Evolutionary conservation across 2,329 filamentous ascomycete genomes (phyloP).

Genomic region (Trichoderma harzianum): DNA sequence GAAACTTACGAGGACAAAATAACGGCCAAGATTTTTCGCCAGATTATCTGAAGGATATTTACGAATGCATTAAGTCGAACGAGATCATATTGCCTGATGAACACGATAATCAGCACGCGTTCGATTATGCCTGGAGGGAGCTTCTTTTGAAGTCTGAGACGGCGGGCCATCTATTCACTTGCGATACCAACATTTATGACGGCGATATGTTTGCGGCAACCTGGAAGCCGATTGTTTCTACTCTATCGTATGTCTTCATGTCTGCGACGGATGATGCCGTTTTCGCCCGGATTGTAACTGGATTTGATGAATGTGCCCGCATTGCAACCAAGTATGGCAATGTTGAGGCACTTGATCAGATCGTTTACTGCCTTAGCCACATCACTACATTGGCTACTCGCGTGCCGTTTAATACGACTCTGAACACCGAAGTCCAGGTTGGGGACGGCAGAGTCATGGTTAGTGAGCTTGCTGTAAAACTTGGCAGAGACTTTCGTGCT

Average conservation of each 20-base stretch:
- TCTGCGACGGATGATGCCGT: slow-evolving; percentile 95
- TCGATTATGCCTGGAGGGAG: slow-evolving; percentile 97
- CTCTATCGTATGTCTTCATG: slow-evolving; percentile 97
- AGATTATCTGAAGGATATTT: slow-evolving; percentile 82
- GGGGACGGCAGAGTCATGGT: slow-evolving; percentile 96
- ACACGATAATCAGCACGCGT: slow-evolving; percentile 93
- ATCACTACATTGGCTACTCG: slow-evolving; percentile 86
- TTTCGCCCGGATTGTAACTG: slow-evolving; percentile 87
- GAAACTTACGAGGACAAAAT: slow-evolving; percentile 89
- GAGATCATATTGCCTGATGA: slow-evolving; percentile 98
- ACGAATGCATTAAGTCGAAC: slow-evolving; percentile 83
- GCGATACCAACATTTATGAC: slow-evolving; percentile 91
- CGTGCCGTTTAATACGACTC: slow-evolving; percentile 70
- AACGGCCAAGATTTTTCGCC: slow-evolving; percentile 77
- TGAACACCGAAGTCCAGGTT: slow-evolving; percentile 95
- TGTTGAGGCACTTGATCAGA: slow-evolving; percentile 85
- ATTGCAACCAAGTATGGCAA: slow-evolving; percentile 84
- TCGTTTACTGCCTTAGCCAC: slow-evolving; percentile 82
- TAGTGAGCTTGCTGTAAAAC: slow-evolving; percentile 92
- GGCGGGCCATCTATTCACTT: slow-evolving; percentile 69
- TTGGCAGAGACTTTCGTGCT: slow-evolving; percentile 88
- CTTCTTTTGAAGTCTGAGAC: slow-evolving; percentile 79
- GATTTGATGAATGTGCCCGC: slow-evolving; percentile 92
- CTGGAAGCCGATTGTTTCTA: slow-evolving; percentile 93
- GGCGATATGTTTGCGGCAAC: slow-evolving; percentile 96